Conservation (phyloP, 495 filamentous ascomycete genomes). For the Penicillium canariense region DNA sequence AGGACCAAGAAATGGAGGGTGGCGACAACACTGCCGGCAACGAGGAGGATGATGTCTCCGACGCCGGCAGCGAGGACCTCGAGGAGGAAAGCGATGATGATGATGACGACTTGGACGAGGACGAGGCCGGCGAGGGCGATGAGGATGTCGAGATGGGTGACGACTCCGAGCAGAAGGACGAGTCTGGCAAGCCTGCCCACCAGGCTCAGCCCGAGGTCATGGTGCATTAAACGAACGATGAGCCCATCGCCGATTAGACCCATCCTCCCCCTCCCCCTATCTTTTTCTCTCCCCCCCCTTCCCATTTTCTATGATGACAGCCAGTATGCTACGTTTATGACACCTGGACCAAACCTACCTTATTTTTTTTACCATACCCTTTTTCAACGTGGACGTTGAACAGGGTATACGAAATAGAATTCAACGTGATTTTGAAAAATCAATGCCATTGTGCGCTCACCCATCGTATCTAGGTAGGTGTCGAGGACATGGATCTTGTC, state of each 20-base stretch:
- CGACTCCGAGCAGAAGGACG: constrained; percentile 48
- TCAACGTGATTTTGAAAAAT: constrained; percentile 15
- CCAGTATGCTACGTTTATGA: constrained; percentile 38
- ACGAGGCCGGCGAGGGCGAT: constrained; percentile 65
- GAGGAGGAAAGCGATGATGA: constrained; percentile 90
- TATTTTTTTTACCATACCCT: constrained; percentile 7
- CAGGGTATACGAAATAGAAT: constrained; percentile 34
- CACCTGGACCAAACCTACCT: constrained; percentile 12
- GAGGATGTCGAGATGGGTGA: constrained; percentile 86
- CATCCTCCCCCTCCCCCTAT: neutral
- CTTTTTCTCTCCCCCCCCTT: constrained; percentile 5
- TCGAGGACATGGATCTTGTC: neutral
- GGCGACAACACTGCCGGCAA: constrained; percentile 56
- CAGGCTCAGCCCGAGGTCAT: constrained; percentile 49
- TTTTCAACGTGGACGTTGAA: constrained; percentile 20
- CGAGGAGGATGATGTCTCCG: constrained; percentile 73
- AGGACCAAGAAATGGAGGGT: constrained; percentile 84
- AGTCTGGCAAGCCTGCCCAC: constrained; percentile 34
- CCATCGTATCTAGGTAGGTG: neutral
- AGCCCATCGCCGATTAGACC: neutral
- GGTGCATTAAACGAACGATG: constrained; percentile 44
- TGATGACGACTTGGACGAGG: constrained; percentile 79
- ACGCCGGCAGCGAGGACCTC: constrained; percentile 93
- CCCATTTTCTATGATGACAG: constrained; percentile 19
- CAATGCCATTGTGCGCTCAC: neutral